Evolutionary conservation across 441 rosid species (phyloP), one percentile per base, ranked within the genome.

Genomic region (Euphorbia corollata): DNA sequence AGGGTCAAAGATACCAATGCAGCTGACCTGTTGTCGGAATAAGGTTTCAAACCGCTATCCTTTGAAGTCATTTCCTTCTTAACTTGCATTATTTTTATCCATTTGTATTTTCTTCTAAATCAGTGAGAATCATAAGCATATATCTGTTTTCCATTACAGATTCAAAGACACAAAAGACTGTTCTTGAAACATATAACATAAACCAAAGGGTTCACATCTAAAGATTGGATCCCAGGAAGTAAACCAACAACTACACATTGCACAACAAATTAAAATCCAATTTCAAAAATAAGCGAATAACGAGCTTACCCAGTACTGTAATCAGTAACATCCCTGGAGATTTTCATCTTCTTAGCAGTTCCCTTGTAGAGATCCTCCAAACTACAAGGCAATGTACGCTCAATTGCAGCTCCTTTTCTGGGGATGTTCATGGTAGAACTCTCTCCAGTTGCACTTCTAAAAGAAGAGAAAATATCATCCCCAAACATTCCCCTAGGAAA

Each of bases 321-420:
- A 78, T 90, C 90, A 23, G 67, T 67, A n/a, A 81, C 87, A 63
- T 83, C 89, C 73, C 94, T 82, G 5, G 97, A 86, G 62, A 90
- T 86, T 82, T 85, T 90, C 90, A 90, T 84, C 86, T 88, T 90
- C 85, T 83, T 90, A 56, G 89, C 80, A 51, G 79, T 75, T 55
- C 97, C 97, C 58, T 85, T 88, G 58, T 83, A 90, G 63, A 90
- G 75, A 55, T 88, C 92, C 79, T 90, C 95, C 82, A 90, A 83
- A 67, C 87, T 86, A 71, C 89, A 90, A 0, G 85, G 82, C 75
- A 88, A 73, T 8, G 81, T 75, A 60, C 86, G 70, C 71, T 90
- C 97, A 4, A 86, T 84, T 0, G 94, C 68, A 5, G 87, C 85
- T 11, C 70, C 92, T 74, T 90, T 87, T 59, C 87, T 76, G 1